Evolutionary conservation across 768 basidiomycete species (phyloP), one percentile per base, ranked within the genome.

Genomic region (Tylopilus cervinicoccineus): DNA sequence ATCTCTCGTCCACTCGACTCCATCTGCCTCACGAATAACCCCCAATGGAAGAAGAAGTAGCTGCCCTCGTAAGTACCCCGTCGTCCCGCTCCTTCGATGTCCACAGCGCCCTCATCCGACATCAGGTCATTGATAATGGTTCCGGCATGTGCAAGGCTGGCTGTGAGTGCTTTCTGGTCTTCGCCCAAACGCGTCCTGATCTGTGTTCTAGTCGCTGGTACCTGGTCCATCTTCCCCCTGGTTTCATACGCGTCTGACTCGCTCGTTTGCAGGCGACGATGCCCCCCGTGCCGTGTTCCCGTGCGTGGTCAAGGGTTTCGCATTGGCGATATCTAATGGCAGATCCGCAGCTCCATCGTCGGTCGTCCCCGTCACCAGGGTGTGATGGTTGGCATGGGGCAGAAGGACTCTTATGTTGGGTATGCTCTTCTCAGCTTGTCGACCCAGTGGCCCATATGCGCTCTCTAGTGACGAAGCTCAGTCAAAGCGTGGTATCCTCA

Each of bases 71-170:
- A 60, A 53, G 72, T 66, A 11, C 1, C 31, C 37, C 33, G 2
- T 9, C 1, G 6, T 43, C 16, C 5, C 1, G 0, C 31, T 34
- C 26, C 23, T 32, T 38, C 53, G 17, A 38, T 50, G 37, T 24
- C 7, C n/a, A 39, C 38, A 14, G 17, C 36, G 9, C 19, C 20
- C 38, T 51, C 33, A 57, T 33, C 17, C 14, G 16, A 56, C 13
- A 2, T n/a, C 42, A 88, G 87, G 88, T 90, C 71, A 86, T 89
- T 68, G 87, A 92, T 72, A 90, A 90, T 71, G 92, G 91, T 66
- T 97, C 94, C 66, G 95, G 94, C 74, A 98, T 97, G 94, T 97
- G 94, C 87, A 98, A 98, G 78, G 95, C 95, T 82, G 95, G 96
- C 74, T 93, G 89, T 91, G 70, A 62, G 87, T 85, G 32, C 55